These are phyloP conservation scores for Magnolia kwangsiensis DNA, from an alignment of 164 flowering plant species.

Conservation along the genomic window DNA sequence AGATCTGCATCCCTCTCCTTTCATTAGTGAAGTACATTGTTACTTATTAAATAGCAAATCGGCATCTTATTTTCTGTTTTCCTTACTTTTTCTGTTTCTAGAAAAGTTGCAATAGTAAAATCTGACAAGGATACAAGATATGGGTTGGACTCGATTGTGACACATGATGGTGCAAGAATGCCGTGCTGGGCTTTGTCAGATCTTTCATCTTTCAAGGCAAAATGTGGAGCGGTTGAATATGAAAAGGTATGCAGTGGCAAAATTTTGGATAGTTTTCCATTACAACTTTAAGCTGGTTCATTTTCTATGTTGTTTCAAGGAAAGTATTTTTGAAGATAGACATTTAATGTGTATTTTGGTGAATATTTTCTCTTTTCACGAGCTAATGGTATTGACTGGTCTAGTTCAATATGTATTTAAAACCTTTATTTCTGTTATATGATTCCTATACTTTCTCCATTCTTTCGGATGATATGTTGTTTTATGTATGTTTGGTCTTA, in stretches of 20 bases:
- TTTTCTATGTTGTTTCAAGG: no score
- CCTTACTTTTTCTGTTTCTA: constrained; percentile 9
- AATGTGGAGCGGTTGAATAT: constrained; percentile 68
- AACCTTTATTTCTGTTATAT: no score
- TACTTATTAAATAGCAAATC: background rate
- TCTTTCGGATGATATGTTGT: no score
- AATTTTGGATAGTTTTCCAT: background rate
- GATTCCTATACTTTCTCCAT: no score
- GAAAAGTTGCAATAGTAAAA: constrained; percentile 76
- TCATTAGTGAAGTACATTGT: background rate
- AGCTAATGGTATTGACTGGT: no score
- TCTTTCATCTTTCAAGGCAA: constrained; percentile 56
- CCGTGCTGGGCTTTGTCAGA: constrained; percentile 78
- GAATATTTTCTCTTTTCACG: no score
- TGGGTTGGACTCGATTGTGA: constrained; percentile 73
- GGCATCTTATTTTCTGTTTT: background rate
- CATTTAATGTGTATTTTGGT: no score
- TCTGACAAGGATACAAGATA: constrained; percentile 88
- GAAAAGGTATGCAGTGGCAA: constrained; percentile 39
- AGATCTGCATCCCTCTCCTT: no score
- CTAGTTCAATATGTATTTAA: no score
- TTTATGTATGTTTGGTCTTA: no score
- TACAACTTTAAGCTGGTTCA: background rate
- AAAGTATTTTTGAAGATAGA: no score
- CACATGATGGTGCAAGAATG: constrained; percentile 85